Conservation (phyloP, 176 grass and related monocot genomes). For the Carex parvula region DNA sequence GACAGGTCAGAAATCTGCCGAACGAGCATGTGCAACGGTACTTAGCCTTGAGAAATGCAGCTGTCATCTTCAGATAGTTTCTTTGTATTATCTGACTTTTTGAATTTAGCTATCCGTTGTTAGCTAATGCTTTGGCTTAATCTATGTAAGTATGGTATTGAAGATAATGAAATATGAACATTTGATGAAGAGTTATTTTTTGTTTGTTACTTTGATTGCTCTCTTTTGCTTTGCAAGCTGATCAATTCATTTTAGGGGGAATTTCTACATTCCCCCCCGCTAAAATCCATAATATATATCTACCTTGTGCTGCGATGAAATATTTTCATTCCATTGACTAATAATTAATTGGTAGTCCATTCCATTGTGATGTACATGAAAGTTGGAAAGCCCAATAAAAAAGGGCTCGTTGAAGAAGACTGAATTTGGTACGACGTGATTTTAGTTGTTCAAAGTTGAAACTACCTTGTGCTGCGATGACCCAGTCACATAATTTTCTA, state of each 20-base stretch:
- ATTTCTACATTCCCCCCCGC: no score
- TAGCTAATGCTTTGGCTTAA: not conserved
- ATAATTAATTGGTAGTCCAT: no score
- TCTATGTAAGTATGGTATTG: not conserved
- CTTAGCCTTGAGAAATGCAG: constrained; percentile 70
- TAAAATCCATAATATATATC: no score
- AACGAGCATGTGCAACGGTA: constrained; percentile 81
- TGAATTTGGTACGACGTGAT: not conserved
- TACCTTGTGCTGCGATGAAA: no score
- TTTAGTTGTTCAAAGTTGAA: not conserved
- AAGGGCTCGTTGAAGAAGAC: not conserved
- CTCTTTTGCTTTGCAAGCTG: not conserved
- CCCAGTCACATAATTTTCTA: not conserved
- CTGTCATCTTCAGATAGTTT: constrained; percentile 49
- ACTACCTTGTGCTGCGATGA: not conserved
- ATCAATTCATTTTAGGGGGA: not conserved
- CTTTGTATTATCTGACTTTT: not conserved
- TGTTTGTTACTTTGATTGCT: not conserved
- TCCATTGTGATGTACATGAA: not conserved
- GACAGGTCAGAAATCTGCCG: constrained; percentile 67
- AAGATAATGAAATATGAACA: not conserved
- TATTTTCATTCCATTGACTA: not conserved
- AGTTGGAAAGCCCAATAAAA: not conserved
- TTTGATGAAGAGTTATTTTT: not conserved
- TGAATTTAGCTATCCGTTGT: not conserved